Base-by-base conservation (phyloP, 108 stramenopile genomes). In the Skeletonema potamos region DNA sequence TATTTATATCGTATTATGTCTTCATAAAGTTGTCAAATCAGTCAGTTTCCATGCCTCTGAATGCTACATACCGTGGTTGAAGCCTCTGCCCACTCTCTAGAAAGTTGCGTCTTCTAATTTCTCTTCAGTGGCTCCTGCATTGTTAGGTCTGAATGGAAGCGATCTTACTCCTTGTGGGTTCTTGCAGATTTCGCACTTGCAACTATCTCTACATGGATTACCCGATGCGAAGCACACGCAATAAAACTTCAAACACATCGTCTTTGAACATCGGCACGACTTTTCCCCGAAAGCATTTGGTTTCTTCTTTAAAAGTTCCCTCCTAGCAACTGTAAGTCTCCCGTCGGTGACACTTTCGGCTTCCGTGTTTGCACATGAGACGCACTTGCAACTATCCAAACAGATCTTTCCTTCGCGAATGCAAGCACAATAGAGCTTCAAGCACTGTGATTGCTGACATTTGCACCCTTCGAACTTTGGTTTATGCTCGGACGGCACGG, bases 371-470 rank as follows among this genome's bases (percentile, higher is more conserved):
- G 43, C 15, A 46, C 79, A 80, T 4, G 66, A 39, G 12, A 59
- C n/a, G 34, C 79, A 80, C 1, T 20, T 22, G 79, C 79, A 80
- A 56, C 33, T n/a, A 37, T 27, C 22, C 57, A 62, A 58, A 73
- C 92, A 93, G 44, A 59, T 51, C 29, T 43, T 65, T 57, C 80
- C 73, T 37, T 68, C 68, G 32, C 87, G 84, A 68, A 91, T 91
- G 74, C 90, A 93, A 27, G 88, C 87, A 77, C 92, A 91, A 81
- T 93, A 93, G 24, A 91, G 78, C 73, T 91, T 91, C 30, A 92
- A 78, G 74, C 92, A 91, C 64, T 76, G 51, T 1, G 82, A 78
- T 64, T 87, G 84, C 27, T 80, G 63, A 79, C 89, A 90, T 55
- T 87, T 90, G 82, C 92, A 90, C 30, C 30, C 30, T 32, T 32